Base-by-base conservation (phyloP, 306 rosid genomes). In the Rosa multiflora region DNA sequence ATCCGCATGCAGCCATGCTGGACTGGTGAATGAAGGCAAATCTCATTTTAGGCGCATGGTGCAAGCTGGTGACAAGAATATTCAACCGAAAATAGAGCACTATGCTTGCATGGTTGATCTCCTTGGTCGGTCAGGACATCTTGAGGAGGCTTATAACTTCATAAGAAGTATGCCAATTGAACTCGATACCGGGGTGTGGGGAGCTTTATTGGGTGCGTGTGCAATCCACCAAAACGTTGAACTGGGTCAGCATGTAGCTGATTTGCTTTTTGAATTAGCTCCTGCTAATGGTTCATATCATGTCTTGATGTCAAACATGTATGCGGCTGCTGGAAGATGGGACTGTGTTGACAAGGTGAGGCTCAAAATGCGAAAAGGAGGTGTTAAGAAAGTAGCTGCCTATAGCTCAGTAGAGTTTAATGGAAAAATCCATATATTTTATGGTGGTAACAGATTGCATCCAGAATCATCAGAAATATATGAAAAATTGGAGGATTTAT, bases 301-400 rank as follows among this genome's bases (percentile, higher is more conserved):
- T 56, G 80, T 77, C 44, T 61, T 84, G 20, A 81, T 81, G 82
- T 84, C 86, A 8, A 87, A 87, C 52, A 73, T 84, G 48, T 84
- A 87, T 64, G 90, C 90, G 18, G 83, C 90, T 77, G 81, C 88
- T 52, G 90, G 90, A 48, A 79, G 86, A 44, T 87, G 90, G 90
- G 82, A 80, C 29, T 75, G 17, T 49, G 88, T 84, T 23, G 67
- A 81, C 0, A 82, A 77, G 52, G 71, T 84, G 79, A 84, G 90
- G 80, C 59, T 47, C 74, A 84, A 47, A 72, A 87, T 87, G 86
- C 77, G 90, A 71, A 81, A 82, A 73, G 63, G 71, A 62, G 86
- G 86, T 2, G 77, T 80, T 37, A 84, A 79, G 69, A 87, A 87
- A 77, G 47, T 82, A 53, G 83, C 86, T 63, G 90, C 81, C 21